Conservation (phyloP, 345 rosid species). For the Eucalyptus erythrocorys region DNA sequence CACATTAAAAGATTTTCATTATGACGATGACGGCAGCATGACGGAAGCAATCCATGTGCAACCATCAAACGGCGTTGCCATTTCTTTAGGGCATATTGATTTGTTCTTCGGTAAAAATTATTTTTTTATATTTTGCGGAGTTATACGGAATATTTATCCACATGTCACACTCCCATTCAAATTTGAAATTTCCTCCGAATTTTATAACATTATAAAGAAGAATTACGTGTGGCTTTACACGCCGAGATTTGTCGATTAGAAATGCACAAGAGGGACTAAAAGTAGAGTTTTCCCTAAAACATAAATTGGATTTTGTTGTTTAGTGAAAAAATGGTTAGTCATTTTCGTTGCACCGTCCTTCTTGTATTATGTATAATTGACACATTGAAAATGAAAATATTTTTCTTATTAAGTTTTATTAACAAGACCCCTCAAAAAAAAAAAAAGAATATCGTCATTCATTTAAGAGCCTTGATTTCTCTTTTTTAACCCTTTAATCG, state of each 20-base stretch:
- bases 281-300: background rate
- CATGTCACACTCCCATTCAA: accelerated
- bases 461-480: background rate
- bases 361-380: background rate
- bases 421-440: too few species aligned
- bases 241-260: background rate
- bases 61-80: background rate
- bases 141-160: background rate
- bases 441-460: too few species aligned
- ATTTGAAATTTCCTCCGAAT: background rate
- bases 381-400: background rate
- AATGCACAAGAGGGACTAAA: too few species aligned
- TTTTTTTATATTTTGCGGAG: background rate
- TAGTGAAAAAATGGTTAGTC: background rate
- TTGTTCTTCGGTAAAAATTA: background rate
- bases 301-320: background rate
- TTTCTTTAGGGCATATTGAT: background rate
- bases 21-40: background rate
- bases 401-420: background rate
- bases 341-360: too few species aligned
- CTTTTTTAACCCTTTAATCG: too few species aligned
- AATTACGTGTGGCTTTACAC: background rate
- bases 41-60: background rate
- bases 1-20: background rate
- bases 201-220: background rate